A percentile compares a stretch with the other conserved stretches of the same genome.
Evolutionary conservation across 805 yeast genomes (phyloP).

Genomic region (Clavispora carvajalis): DNA sequence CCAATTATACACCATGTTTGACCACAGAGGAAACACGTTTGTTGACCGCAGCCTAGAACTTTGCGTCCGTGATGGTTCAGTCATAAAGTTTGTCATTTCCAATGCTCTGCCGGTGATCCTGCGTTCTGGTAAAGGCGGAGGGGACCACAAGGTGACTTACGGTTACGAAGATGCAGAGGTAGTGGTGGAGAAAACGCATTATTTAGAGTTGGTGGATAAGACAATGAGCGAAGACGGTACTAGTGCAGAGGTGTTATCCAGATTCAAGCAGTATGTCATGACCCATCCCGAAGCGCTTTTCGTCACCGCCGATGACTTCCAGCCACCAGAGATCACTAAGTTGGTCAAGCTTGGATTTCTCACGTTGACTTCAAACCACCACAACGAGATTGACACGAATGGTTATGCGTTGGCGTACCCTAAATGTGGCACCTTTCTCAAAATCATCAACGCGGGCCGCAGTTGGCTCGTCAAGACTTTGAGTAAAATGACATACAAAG

Average conservation of each 20-base stretch:
- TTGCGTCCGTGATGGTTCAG: slow-evolving; percentile 28
- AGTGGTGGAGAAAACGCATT: slow-evolving; percentile 22
- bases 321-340: slow-evolving; percentile 21
- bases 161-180: slow-evolving; percentile 41
- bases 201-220: slow-evolving; percentile 15
- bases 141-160: slow-evolving; percentile 23
- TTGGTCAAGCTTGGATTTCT: slow-evolving; percentile 40
- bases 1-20: slow-evolving; percentile 47
- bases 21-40: slow-evolving; percentile 40
- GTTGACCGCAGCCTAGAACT: slow-evolving; percentile 44
- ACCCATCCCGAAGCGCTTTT: slow-evolving; percentile 25
- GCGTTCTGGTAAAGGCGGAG: slow-evolving; percentile 26
- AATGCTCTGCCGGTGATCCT: slow-evolving; percentile 42
- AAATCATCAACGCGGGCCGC: slow-evolving; percentile 40
- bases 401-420: slow-evolving; percentile 44
- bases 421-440: slow-evolving; percentile 44
- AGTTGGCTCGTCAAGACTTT: slow-evolving; percentile 39
- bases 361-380: slow-evolving; percentile 41
- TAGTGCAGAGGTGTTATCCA: slow-evolving; percentile 10
- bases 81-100: slow-evolving; percentile 38
- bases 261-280: slow-evolving; percentile 18
- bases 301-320: slow-evolving; percentile 19
- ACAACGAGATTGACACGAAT: slow-evolving; percentile 35
- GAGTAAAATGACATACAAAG: slow-evolving; percentile 34
- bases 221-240: slow-evolving; percentile 5